These are phyloP conservation scores for Penicillium sp. DNA, from an alignment of 2,329 filamentous ascomycete genomes.

Conservation along the genomic window DNA sequence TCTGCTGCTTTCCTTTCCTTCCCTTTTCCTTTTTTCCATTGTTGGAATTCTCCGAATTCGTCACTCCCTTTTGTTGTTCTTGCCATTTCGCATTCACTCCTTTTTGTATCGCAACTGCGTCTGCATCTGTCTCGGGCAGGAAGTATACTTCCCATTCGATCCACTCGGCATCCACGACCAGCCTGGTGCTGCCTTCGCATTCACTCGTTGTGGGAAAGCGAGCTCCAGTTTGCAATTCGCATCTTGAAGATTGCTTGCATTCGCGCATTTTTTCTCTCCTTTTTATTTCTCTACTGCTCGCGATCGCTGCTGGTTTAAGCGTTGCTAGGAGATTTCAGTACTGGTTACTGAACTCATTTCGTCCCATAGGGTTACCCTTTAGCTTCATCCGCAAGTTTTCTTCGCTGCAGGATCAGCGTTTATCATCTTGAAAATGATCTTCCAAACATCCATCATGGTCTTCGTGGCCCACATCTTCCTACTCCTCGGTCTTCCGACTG, in stretches of 20 bases:
- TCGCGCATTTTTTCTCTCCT: constrained; percentile 14
- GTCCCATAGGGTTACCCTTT: constrained; percentile 16
- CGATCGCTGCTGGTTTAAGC: constrained; percentile 21
- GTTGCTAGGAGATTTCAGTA: constrained; percentile 19
- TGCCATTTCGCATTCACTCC: constrained; percentile 16
- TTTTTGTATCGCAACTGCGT: no score
- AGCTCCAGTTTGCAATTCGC: constrained; percentile 4
- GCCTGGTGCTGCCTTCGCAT: constrained; percentile 13
- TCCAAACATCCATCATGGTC: constrained; percentile 30
- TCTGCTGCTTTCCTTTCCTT: constrained; percentile 1
- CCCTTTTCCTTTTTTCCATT: no score
- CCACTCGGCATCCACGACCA: constrained; percentile 1
- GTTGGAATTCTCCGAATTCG: not conserved
- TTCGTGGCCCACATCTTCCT: constrained; percentile 38
- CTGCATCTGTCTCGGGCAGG: no score
- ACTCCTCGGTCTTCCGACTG: constrained; percentile 33
- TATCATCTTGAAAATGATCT: constrained; percentile 29
- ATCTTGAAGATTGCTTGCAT: not conserved
- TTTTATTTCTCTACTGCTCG: not conserved
- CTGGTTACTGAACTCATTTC: constrained; percentile 33
- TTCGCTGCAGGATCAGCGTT: constrained; percentile 38
- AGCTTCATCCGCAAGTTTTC: constrained; percentile 1
- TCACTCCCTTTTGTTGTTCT: constrained; percentile 5
- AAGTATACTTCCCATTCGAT: constrained; percentile 6
- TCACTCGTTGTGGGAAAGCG: constrained; percentile 17